Evolutionary conservation across 805 yeast genomes (phyloP).

Genomic region (Lipomyces orientalis): DNA sequence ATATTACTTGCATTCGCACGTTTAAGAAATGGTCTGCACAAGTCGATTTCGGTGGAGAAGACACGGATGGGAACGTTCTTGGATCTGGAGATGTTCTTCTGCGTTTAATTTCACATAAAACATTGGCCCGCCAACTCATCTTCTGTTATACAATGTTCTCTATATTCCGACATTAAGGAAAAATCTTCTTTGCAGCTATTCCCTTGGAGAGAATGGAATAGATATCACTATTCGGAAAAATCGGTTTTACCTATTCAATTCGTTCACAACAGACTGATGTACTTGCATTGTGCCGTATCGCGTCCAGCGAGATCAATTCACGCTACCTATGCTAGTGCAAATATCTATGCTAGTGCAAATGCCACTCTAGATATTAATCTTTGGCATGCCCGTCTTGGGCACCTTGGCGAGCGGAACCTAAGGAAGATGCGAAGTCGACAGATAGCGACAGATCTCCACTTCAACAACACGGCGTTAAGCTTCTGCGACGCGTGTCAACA

Average conservation of each 20-base stretch:
- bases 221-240: background rate
- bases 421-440: background rate
- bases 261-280: too few relatives aligned
- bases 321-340: background rate
- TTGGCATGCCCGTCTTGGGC: background rate
- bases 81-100: background rate
- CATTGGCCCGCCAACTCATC: background rate
- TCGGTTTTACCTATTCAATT: too few relatives aligned
- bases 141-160: background rate
- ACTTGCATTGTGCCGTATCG: background rate
- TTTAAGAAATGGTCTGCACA: background rate
- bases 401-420: background rate
- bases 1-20: background rate
- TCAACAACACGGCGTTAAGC: too few relatives aligned
- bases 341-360: too few relatives aligned
- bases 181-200: background rate
- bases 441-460: too few relatives aligned
- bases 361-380: background rate
- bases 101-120: too few relatives aligned
- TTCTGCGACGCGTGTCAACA: background rate
- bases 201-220: background rate
- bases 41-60: background rate
- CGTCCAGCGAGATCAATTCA: background rate
- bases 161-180: background rate
- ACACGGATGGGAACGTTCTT: background rate